Evolutionary conservation across 495 filamentous ascomycete species (phyloP).

Genomic region (Neurospora hispaniola): DNA sequence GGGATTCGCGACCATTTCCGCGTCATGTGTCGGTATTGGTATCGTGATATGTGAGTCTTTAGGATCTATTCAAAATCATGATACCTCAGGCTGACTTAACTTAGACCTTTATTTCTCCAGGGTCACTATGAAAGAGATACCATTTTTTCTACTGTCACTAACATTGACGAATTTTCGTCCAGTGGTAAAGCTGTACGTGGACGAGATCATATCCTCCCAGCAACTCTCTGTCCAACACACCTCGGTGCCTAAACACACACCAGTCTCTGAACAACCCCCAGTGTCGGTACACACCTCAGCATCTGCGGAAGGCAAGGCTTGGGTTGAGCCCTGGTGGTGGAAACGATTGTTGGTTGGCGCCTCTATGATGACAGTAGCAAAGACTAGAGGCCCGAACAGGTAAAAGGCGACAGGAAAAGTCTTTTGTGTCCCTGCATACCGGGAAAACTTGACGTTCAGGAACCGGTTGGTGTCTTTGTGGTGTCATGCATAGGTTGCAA

Average conservation of each 20-base stretch:
- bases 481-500: neutral
- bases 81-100: neutral
- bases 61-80: neutral
- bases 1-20: neutral
- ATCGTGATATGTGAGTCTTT: neutral
- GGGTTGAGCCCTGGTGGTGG: neutral
- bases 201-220: neutral
- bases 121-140: neutral
- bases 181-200: neutral
- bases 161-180: neutral
- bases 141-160: neutral
- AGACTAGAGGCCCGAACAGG: neutral
- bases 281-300: neutral
- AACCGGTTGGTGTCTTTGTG: neutral
- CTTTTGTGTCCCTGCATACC: neutral
- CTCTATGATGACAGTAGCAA: neutral
- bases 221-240: neutral
- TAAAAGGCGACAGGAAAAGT: neutral
- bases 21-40: neutral
- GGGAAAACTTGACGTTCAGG: neutral
- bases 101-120: neutral
- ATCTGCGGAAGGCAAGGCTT: neutral
- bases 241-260: neutral
- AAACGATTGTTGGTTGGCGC: neutral
- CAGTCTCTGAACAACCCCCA: neutral